Evolutionary conservation across 768 basidiomycete species (phyloP).

Genomic region (Leccinum pellstonianum): DNA sequence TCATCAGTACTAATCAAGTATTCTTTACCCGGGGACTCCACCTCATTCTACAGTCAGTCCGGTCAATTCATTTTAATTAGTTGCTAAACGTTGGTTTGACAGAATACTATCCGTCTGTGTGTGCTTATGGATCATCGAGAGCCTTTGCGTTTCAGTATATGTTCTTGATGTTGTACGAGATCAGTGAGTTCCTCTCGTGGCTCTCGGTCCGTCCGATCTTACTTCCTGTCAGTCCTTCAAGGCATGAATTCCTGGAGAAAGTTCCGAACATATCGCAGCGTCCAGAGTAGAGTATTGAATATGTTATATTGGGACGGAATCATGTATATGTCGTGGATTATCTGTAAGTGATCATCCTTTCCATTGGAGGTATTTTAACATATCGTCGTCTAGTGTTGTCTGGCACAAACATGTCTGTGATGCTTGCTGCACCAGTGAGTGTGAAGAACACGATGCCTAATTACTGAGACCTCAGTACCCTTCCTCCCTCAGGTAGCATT

Average conservation of each 20-base stretch:
- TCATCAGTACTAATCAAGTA: constrained; percentile 1
- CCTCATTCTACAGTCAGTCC: constrained; percentile 22
- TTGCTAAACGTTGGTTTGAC: background rate
- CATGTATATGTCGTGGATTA: constrained; percentile 27
- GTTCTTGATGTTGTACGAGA: constrained; percentile 24
- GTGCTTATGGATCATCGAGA: constrained; percentile 21
- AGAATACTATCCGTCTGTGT: constrained; percentile 23
- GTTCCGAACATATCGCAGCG: constrained; percentile 21
- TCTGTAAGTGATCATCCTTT: constrained; percentile 8
- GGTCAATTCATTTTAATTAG: background rate
- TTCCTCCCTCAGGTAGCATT: constrained; percentile 12
- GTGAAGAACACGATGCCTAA: background rate
- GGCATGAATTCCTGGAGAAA: constrained; percentile 25
- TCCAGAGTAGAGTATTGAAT: constrained; percentile 16
- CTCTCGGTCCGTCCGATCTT: background rate
- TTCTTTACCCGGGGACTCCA: constrained; percentile 17
- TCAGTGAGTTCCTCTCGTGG: constrained; percentile 11
- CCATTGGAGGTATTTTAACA: background rate
- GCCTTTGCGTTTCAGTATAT: constrained; percentile 12
- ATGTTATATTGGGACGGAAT: constrained; percentile 30
- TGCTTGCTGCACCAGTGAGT: constrained; percentile 22
- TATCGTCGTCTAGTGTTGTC: constrained; percentile 11
- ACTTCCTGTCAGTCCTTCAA: constrained; percentile 23
- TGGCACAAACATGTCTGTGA: constrained; percentile 14
- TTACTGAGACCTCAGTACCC: background rate